These are phyloP conservation scores for Solidago caesia DNA, from an alignment of 129 eudicot genomes.

Conservation along the genomic window DNA sequence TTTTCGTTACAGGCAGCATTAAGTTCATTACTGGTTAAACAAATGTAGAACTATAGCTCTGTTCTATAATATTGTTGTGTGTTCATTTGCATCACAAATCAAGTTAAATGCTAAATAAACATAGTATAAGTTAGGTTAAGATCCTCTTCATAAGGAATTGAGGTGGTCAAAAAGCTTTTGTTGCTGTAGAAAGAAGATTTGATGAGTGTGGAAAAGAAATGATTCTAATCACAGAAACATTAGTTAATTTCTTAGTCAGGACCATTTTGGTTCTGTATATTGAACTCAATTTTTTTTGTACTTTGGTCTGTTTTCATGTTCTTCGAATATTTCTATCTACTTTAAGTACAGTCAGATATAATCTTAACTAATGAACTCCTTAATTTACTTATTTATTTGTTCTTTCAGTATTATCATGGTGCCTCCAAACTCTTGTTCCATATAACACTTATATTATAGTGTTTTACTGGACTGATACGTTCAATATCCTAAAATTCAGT, in stretches of 20 bases:
- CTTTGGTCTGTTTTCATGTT: neutral
- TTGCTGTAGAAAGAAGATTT: neutral
- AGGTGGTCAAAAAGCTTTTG: constrained; percentile 8
- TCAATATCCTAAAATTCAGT: too few relatives aligned
- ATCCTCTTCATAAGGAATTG: constrained; percentile 10
- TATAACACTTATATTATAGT: too few relatives aligned
- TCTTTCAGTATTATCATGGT: too few relatives aligned
- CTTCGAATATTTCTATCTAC: too few relatives aligned
- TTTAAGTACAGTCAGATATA: too few relatives aligned
- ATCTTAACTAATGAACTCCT: too few relatives aligned
- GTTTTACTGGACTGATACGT: too few relatives aligned
- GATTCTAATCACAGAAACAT: neutral
- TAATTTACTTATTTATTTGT: too few relatives aligned
- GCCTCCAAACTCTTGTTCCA: too few relatives aligned
- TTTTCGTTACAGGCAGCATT: neutral
- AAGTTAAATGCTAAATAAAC: constrained; percentile 4
- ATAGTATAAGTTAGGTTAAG: constrained; percentile 5
- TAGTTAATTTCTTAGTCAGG: neutral
- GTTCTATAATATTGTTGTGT: constrained; percentile 4
- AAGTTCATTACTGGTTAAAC: neutral
- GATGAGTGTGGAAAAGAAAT: constrained; percentile 18
- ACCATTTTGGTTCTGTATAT: neutral
- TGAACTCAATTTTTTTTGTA: neutral
- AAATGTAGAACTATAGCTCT: constrained; percentile 8
- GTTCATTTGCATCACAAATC: constrained; percentile 8